A percentile compares a stretch with the other conserved stretches of the same genome.
These are phyloP conservation scores for Boletus rubroflammeus DNA, from an alignment of 768 basidiomycete genomes.

Conservation along the genomic window DNA sequence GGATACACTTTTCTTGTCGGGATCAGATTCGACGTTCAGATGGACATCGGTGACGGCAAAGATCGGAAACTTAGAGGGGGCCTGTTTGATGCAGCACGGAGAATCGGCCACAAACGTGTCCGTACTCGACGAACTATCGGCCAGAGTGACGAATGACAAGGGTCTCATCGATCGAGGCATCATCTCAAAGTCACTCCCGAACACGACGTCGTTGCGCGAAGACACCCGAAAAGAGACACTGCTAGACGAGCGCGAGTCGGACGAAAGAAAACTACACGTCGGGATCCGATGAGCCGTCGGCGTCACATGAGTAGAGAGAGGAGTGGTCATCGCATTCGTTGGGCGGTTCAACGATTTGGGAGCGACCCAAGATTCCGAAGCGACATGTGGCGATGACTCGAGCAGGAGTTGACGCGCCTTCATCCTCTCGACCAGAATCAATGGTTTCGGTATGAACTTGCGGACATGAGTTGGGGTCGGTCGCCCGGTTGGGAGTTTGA, in stretches of 20 bases:
- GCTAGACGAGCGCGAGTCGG: background rate
- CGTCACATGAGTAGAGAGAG: slow-evolving; percentile 1
- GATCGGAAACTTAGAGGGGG: slow-evolving; percentile 2
- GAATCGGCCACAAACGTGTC: slow-evolving; percentile 25
- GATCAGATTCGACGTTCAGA: background rate
- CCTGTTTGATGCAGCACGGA: slow-evolving; percentile 13
- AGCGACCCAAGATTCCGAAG: background rate
- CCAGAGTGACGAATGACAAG: slow-evolving; percentile 4
- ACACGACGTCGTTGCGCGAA: background rate
- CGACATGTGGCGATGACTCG: background rate
- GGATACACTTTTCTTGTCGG: background rate
- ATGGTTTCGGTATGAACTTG: slow-evolving; percentile 25
- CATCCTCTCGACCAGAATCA: slow-evolving; percentile 26
- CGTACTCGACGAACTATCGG: slow-evolving; percentile 14
- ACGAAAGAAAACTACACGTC: background rate
- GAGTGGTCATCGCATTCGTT: background rate
- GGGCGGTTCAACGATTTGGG: background rate
- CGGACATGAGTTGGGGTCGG: background rate
- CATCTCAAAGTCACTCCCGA: background rate
- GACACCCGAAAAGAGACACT: slow-evolving; percentile 10
- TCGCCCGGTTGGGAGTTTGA: background rate
- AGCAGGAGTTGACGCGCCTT: slow-evolving; percentile 10
- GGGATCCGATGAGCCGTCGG: background rate
- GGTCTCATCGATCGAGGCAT: slow-evolving; percentile 4
- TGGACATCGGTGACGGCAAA: background rate